Conservation (phyloP, 441 rosid genomes). For the Eutrema salsugineum region DNA sequence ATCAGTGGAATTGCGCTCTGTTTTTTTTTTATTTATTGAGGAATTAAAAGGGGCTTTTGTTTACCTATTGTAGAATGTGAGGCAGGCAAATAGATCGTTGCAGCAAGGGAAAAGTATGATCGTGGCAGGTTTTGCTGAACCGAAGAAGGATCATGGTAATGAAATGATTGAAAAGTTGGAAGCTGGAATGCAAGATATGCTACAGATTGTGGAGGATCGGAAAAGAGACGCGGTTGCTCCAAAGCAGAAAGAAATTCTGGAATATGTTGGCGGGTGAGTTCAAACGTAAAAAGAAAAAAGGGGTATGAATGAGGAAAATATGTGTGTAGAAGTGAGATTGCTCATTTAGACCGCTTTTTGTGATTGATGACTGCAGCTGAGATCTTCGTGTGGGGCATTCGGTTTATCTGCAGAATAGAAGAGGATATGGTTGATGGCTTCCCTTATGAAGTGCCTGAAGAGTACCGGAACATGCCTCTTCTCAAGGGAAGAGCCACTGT, state of each 20-base stretch:
- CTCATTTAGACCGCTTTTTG: constrained; percentile 52
- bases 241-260: constrained; percentile 90
- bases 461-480: constrained; percentile 79
- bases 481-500: constrained; percentile 96
- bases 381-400: constrained; percentile 99
- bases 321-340: constrained; percentile 21
- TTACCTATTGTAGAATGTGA: constrained; percentile 62
- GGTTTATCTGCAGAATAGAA: constrained; percentile 98
- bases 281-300: not conserved
- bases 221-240: constrained; percentile 90
- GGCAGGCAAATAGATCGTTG: constrained; percentile 78
- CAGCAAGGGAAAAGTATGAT: constrained; percentile 80
- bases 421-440: constrained; percentile 99
- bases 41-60: constrained; percentile 2
- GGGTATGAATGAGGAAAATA: not conserved
- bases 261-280: constrained; percentile 75
- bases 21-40: not conserved
- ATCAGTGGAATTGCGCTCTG: not conserved
- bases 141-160: constrained; percentile 80
- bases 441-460: constrained; percentile 91
- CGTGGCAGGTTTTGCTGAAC: constrained; percentile 72
- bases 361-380: constrained; percentile 99
- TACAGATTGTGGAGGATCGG: constrained; percentile 76
- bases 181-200: constrained; percentile 84
- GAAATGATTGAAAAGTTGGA: constrained; percentile 81